Conservation (phyloP, 768 basidiomycete genomes). For the Lactarius sp. region DNA sequence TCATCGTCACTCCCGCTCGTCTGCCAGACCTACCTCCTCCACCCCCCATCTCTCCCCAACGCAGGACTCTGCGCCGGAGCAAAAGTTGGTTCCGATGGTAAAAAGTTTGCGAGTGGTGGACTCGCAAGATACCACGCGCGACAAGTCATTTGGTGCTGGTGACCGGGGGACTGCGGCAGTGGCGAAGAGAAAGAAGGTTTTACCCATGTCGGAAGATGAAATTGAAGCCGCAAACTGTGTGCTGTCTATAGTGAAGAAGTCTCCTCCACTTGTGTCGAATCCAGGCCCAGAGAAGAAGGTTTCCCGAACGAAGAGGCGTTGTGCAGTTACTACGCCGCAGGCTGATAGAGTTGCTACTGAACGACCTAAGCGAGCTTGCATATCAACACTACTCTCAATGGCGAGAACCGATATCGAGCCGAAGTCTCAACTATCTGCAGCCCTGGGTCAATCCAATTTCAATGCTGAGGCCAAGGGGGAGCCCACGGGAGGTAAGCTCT, state of each 20-base stretch:
- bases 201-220: constrained; percentile 17
- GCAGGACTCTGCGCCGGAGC: constrained; percentile 22
- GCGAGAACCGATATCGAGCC: neutral
- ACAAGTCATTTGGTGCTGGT: neutral
- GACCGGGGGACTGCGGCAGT: neutral
- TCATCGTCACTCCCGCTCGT: constrained; percentile 12
- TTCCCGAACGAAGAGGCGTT: neutral
- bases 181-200: constrained; percentile 6
- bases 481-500: neutral
- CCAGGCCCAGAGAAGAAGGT: neutral
- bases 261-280: neutral
- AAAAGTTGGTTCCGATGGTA: constrained; percentile 25
- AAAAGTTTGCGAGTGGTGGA: constrained; percentile 21
- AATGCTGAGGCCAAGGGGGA: neutral
- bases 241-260: neutral
- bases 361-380: constrained; percentile 8
- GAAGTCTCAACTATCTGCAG: neutral
- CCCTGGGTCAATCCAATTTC: neutral
- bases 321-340: neutral
- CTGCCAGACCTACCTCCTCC: constrained; percentile 4
- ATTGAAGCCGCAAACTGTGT: neutral
- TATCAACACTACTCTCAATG: neutral
- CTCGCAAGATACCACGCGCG: constrained; percentile 15
- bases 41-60: neutral
- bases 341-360: neutral